These are phyloP conservation scores for Ceratocystiopsis brevicomis DNA, from an alignment of 2,329 filamentous ascomycete genomes.

Conservation along the genomic window DNA sequence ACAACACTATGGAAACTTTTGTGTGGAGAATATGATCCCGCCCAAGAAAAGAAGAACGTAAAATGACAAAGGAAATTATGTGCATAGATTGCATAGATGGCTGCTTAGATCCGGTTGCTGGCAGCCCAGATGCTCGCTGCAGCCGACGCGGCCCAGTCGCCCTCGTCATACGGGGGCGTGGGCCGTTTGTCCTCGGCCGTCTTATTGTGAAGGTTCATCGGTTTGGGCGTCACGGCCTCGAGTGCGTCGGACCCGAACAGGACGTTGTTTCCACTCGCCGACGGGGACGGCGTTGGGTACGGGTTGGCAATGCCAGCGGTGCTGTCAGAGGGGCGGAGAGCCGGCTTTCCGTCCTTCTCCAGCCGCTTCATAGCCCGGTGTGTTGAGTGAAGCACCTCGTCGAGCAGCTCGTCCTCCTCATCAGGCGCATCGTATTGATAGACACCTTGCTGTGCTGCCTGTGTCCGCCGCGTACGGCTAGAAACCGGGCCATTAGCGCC, in stretches of 20 bases:
- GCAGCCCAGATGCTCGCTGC: constrained; percentile 66
- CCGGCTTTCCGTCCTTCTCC: constrained; percentile 32
- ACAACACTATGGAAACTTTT: constrained; percentile 3
- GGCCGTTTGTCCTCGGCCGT: constrained; percentile 56
- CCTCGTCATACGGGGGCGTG: constrained; percentile 85
- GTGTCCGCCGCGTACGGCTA: constrained; percentile 59
- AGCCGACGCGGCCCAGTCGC: constrained; percentile 73
- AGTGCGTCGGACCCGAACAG: constrained; percentile 47
- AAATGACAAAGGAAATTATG: constrained; percentile 2
- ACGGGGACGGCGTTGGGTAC: constrained; percentile 52
- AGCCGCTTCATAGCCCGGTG: constrained; percentile 56
- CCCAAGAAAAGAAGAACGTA: neutral
- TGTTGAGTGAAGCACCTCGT: constrained; percentile 68
- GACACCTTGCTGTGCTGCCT: constrained; percentile 49
- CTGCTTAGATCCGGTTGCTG: constrained; percentile 38
- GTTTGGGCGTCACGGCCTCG: constrained; percentile 46
- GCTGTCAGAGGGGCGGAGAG: constrained; percentile 43
- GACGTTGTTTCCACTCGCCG: constrained; percentile 62
- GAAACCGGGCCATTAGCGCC: constrained; percentile 42
- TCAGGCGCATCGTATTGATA: constrained; percentile 86
- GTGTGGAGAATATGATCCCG: constrained; percentile 1
- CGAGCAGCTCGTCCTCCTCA: constrained; percentile 88
- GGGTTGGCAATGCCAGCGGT: constrained; percentile 42
- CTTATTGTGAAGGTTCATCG: constrained; percentile 45
- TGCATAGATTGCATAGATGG: neutral